Percentiles rank a stretch among this genome's conserved stretches.
These are phyloP conservation scores for Hyphopichia pseudoburtonii DNA, from an alignment of 1,139 yeast genomes.

Conservation along the genomic window DNA sequence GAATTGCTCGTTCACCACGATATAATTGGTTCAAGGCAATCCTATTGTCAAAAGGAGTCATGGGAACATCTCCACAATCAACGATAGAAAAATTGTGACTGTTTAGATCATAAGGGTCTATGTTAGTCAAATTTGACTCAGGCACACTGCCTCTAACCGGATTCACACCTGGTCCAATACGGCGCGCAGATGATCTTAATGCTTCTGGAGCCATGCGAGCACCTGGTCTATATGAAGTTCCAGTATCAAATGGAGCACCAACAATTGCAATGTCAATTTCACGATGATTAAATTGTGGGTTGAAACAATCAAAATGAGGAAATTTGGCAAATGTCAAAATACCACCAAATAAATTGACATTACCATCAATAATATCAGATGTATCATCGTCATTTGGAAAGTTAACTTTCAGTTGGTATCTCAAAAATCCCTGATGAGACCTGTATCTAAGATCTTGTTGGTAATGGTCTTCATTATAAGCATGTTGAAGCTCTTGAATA, in stretches of 20 bases:
- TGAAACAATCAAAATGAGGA: conserved; percentile 39
- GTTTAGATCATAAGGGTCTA: conserved; percentile 23
- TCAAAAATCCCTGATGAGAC: conserved; percentile 17
- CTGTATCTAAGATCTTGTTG: conserved; percentile 1
- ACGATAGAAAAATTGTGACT: conserved; percentile 37
- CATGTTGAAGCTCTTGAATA: too few relatives aligned
- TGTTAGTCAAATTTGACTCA: conserved; percentile 16
- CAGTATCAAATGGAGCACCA: conserved; percentile 56
- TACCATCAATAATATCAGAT: conserved; percentile 25
- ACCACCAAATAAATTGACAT: conserved; percentile 36
- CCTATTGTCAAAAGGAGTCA: conserved; percentile 56
- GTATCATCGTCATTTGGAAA: conserved; percentile 41
- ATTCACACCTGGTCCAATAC: conserved; percentile 35
- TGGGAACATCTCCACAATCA: conserved; percentile 58
- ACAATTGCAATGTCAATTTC: conserved; percentile 46
- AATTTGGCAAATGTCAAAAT: conserved; percentile 48
- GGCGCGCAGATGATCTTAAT: conserved; percentile 37
- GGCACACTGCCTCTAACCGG: conserved; percentile 32
- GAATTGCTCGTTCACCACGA: conserved; percentile 50
- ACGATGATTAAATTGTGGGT: conserved; percentile 14
- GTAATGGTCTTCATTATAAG: not conserved
- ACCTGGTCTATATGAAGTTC: conserved; percentile 49
- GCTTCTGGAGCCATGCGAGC: conserved; percentile 54
- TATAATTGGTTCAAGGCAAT: conserved; percentile 54
- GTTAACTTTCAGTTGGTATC: conserved; percentile 22